Base-by-base conservation (phyloP, 1,284 basidiomycete species). In the Exobasidium cylindrosporum region DNA sequence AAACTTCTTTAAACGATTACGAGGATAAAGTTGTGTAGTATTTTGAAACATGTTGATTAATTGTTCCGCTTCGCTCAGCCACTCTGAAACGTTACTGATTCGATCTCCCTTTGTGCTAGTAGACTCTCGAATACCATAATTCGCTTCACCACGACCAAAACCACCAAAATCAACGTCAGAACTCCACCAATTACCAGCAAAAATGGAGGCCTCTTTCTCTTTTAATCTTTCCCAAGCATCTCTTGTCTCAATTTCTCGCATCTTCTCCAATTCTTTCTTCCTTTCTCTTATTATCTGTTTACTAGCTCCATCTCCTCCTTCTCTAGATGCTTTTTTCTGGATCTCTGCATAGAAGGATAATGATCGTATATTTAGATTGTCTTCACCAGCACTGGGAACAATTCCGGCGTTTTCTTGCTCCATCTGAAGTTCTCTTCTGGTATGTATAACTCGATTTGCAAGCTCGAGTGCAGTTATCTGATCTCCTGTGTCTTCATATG, bases 41-140 rank as follows among this genome's bases (percentile, higher is more conserved):
- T 91, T 87, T 53, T 93, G 84, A 81, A 93, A 97, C 73, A 87
- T 88, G 68, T 96, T 92, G 14, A 96, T 84, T 54, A 97, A 83
- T 63, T 87, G 89, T 69, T 90, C 89, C 0, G 92, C 91, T 70
- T 91, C 87, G 29, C 88, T 79, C 64, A 96, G 83, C 89, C 93
- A 97, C 50, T 83, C 80, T 35, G 81, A 78, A 49, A 83, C 71
- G 6, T 83, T 82, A 10, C 76, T 77, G 5, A 72, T 72, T 7
- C 83, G 69, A 23, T 67, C 59, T 14, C 62, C 64, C 10, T 63
- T 62, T 10, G 68, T 58, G 1, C 56, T 58, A 11, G 17, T 43
- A 3, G 47, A 56, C 24, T 69, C 65, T 10, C 13, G 24, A 2
- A 24, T 35, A n/a, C 53, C 53, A 44, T 40, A 55, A 31, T 14